Base-by-base conservation (phyloP, 192 early-diverging fungal genomes). In the Coemansia sp. region DNA sequence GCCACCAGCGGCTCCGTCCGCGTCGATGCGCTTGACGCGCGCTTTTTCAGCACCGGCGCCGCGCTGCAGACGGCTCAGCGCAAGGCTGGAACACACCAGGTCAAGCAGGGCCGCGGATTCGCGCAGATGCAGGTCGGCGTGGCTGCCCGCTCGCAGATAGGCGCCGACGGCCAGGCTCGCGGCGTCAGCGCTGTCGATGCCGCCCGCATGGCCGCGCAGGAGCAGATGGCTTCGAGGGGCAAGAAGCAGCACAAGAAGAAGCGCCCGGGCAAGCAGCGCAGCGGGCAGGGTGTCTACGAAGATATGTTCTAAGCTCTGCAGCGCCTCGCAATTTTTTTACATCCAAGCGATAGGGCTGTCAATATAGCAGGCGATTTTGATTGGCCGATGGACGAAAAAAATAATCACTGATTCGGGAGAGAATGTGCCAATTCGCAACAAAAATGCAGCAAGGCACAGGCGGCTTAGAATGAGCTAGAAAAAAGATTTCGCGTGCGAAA, bases 221-320 rank as follows among this genome's bases (percentile, higher is more conserved):
- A 90, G 53, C 74, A 73, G 41, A 43, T 67, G 28, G 88, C 88
- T 35, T 87, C 87, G 65, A 89, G 91, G 56, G 65, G 69, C 51
- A 45, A 62, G 77, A 87, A 66, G 88, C 68, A 37, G 76, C 73
- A 65, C 73, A 81, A 91, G 86, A 94, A 93, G 43, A 92, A 87
- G 79, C 91, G 89, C 84, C 72, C 89, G 55, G 85, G 85, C 37
- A 96, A 96, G 80, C 75, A 86, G 75, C 87, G 93, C 61, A 89
- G 85, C 70, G 90, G 86, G 38, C 83, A 79, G 64, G 89, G 88
- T 60, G 77, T 84, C 5, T 62, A 70, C 52, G 76, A 71, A 2
- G 60, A 71, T 5, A 45, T 63, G 52, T 71, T 62, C 20, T 62
- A 20, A 39, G 12, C 9, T 15, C 8, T 57, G 22, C 55, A 14